Percentiles rank a stretch among this genome's conserved stretches.
These are phyloP conservation scores for Brassica carinata DNA, from an alignment of 345 rosid species.

Conservation along the genomic window DNA sequence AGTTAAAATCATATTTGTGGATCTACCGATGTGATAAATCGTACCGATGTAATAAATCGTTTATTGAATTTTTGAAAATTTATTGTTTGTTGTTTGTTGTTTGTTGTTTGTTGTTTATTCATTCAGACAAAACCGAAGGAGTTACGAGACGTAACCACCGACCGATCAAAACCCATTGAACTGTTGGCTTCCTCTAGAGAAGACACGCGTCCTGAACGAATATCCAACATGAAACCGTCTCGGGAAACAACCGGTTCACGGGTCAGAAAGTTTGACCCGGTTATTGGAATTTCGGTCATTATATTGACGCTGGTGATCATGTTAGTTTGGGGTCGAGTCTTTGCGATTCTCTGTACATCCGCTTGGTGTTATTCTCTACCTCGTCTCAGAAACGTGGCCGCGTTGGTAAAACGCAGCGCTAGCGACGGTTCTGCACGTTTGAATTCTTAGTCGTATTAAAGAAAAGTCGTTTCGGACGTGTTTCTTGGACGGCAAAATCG, in stretches of 20 bases:
- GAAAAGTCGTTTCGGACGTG: conserved; percentile 73
- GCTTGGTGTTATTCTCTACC: conserved; percentile 62
- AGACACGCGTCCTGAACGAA: conserved; percentile 26
- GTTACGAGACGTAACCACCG: conserved; percentile 29
- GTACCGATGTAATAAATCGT: background rate
- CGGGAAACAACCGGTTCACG: conserved; percentile 38
- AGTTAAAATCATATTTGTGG: background rate
- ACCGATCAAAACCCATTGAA: conserved; percentile 33
- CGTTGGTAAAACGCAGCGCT: conserved; percentile 16
- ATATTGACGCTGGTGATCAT: conserved; percentile 54
- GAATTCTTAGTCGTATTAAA: conserved; percentile 54
- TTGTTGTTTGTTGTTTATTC: background rate
- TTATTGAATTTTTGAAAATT: background rate
- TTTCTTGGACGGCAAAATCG: conserved; percentile 64
- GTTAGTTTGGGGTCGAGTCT: conserved; percentile 62
- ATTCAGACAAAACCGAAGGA: conserved; percentile 40
- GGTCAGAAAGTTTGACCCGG: conserved; percentile 41
- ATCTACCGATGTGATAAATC: background rate
- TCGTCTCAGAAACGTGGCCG: conserved; percentile 32
- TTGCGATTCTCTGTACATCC: conserved; percentile 67
- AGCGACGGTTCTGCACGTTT: conserved; percentile 27
- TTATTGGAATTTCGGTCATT: conserved; percentile 59
- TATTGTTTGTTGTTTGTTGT: background rate
- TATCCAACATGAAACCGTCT: conserved; percentile 36
- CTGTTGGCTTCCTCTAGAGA: conserved; percentile 5